Base-by-base conservation (phyloP, 306 rosid species). In the Elaeagnus macrophylla region DNA sequence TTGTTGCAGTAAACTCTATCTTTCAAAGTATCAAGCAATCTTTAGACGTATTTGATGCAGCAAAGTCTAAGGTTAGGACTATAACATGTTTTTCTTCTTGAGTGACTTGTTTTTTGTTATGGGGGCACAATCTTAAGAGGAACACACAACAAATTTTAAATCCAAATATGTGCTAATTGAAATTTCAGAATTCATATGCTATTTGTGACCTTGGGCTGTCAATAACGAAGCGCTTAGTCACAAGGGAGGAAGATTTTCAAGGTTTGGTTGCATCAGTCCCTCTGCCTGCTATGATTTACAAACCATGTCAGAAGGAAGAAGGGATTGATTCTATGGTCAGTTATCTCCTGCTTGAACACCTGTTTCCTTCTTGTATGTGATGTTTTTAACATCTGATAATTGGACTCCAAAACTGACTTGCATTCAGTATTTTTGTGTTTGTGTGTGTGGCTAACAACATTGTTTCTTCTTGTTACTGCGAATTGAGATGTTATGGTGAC, bases 171-270 rank as follows among this genome's bases (percentile, higher is more conserved):
- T 62, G 54, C 60, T 64, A 39, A 48, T 65, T 67, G 66, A 57
- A 39, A 58, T 75, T 68, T 56, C 95, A 93, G 99, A 87, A 73
- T 66, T 87, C 95, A 48, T 76, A 77, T 77, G 96, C 94, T 63
- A 81, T 93, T 62, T 82, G 89, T 77, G 96, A 93, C 77, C 87
- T 93, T 57, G 99, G 95, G 42, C 66, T 93, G 65, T 79, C 94
- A 66, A 81, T 88, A 52, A 77, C 80, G 47, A 84, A 87, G 70
- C 77, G 76, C 58, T 43, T 93, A 52, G 77, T 69, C 61, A 70
- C 56, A 62, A 84, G 73, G 80, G 96, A 79, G 62, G 75, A 63
- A 71, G 81, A 81, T 74, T 55, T 70, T 53, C 95, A 75, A 70
- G 88, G 66, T 53, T 66, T 64, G 71, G 72, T 80, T 7, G 59